Base-by-base conservation (phyloP, 1,284 basidiomycete genomes). In the Rhodotorula sp. region DNA sequence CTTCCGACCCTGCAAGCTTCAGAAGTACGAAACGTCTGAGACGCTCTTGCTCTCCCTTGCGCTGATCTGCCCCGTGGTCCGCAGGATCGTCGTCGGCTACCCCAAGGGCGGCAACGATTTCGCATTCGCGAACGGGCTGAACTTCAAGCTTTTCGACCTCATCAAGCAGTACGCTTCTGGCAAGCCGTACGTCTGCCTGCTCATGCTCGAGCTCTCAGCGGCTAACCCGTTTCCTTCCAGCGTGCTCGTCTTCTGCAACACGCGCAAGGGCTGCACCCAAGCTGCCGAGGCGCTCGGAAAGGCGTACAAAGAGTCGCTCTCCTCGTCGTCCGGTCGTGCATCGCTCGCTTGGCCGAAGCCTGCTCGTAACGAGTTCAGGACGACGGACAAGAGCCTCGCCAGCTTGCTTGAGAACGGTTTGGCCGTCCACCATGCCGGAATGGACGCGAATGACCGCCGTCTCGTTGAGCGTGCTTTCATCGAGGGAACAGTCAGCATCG, bases 391-490 rank as follows among this genome's bases (percentile, higher is more conserved):
- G 34, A 76, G 77, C 51, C 60, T 80, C 30, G 55, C 65, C 20
- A 75, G 70, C 10, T 66, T 79, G 57, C 73, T 80, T 13, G 66
- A 71, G 11, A 67, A 80, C 62, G 92, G 92, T 1, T 86, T 95
- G 59, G 91, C 90, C 13, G 86, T 91, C 13, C 92, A 95, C 77
- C 92, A 95, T 76, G 92, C 92, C 20, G 92, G 92, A 2, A 81
- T 94, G 67, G 84, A 82, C n/a, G 79, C 86, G 32, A 85, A 87
- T 34, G 92, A 94, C 75, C 86, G 91, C 55, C 84, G 84, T 67
- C 78, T 83, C 1, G 87, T 87, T 2, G 92, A 95, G 79, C 84
- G 86, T 27, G 80, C 90, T 5, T 95, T 88, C 76, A 75, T 89
- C 29, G 85, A 84, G 64, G 88, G 86, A 67, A 78, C 81, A 11